Evolutionary conservation across 768 basidiomycete species (phyloP), one percentile per base, ranked within the genome.

Genomic region (Tylopilus felleus): DNA sequence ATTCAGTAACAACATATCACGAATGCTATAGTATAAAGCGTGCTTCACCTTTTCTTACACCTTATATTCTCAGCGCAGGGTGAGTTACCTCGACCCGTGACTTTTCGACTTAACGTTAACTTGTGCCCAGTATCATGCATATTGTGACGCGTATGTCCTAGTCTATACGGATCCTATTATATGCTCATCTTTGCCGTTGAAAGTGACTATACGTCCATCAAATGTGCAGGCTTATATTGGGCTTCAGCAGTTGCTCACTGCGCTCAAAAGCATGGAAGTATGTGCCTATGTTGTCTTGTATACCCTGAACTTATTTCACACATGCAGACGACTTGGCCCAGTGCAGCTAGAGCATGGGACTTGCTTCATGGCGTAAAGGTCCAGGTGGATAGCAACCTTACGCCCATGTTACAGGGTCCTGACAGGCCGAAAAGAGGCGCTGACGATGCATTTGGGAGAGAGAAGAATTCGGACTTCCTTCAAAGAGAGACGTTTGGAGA

Each of bases 11-110:
- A 21, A 73, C 75, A 2, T 87, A 82, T 65, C 75, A 81, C 19
- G 81, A 85, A 56, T 80, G 72, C 36, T 89, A 84, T 57, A 78
- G 80, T 39, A 71, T 91, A 49, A 80, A 77, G 55, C 75, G 79
- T 28, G 73, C 77, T 17, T 82, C 88, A 1, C 79, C 89, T 3
- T 84, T 88, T 68, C 65, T 88, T 51, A 81, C 85, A 9, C 82
- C 85, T 9, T 87, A 85, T 69, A 74, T 90, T 21, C 77, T 90
- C 28, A 80, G 79, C 58, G 83, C 88, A 52, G 84, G 86, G 88
- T 90, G 68, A 60, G 86, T 73, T 27, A 40, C 33, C 36, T 56
- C 6, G 16, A 45, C 25, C 16, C n/a, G 39, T 49, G 39, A 21
- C 4, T n/a, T n/a, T n/a, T n/a, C n/a, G 5, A 9, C 23, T 12